Evolutionary conservation across 345 rosid species (phyloP).

Genomic region (Populus alba): DNA sequence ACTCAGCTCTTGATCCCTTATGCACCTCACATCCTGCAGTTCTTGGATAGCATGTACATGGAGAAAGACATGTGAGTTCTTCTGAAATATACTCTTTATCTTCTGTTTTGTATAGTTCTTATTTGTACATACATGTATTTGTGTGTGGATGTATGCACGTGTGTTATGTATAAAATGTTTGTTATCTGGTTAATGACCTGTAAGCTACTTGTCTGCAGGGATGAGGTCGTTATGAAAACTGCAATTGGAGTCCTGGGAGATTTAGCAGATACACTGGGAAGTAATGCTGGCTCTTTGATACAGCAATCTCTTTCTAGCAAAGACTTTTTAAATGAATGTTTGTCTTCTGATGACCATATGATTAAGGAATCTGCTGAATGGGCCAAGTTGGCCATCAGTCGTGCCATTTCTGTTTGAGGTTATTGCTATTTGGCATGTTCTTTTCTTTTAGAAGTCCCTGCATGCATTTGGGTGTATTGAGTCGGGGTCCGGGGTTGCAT

Average conservation of each 20-base stretch:
- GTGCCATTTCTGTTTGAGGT: conserved; percentile 69
- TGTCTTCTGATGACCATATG: conserved; percentile 67
- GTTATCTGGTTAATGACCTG: conserved; percentile 7
- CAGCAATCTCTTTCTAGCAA: conserved; percentile 66
- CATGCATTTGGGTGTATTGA: conserved; percentile 57
- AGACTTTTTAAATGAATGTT: conserved; percentile 71
- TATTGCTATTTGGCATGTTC: conserved; percentile 23
- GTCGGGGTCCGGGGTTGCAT: conserved; percentile 43
- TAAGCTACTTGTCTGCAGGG: conserved; percentile 38
- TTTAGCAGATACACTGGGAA: conserved; percentile 78
- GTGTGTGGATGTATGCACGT: too few relatives aligned
- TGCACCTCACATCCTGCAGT: conserved; percentile 69
- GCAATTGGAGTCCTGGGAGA: conserved; percentile 79
- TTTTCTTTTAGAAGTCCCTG: conserved; percentile 34
- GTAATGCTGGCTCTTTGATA: conserved; percentile 66
- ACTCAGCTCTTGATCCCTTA: conserved; percentile 65
- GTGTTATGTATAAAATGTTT: background rate
- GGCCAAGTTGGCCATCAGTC: conserved; percentile 72
- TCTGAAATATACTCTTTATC: background rate
- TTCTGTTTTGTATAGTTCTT: background rate
- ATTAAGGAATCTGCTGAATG: conserved; percentile 72
- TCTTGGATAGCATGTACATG: conserved; percentile 73
- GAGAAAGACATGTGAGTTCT: conserved; percentile 71
- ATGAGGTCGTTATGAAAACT: conserved; percentile 74
- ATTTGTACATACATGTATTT: too few relatives aligned